Percentiles rank a stretch among this genome's conserved stretches.
phyloP scores from a whole-genome alignment of 2,329 filamentous ascomycete species.

The Phialophora expanda region DNA sequence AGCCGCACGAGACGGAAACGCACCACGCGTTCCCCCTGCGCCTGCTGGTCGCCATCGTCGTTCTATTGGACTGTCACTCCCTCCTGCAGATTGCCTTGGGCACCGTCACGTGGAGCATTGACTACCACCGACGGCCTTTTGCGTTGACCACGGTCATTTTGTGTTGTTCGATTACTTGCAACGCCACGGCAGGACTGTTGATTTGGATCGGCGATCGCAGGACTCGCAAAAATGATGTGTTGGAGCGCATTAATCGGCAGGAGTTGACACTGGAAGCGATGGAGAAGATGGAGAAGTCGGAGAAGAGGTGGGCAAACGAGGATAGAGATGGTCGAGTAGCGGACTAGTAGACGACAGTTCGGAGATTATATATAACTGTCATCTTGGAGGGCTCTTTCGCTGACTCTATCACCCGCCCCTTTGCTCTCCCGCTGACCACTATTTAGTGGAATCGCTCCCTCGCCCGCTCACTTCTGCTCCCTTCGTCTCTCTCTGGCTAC shows the following conservation, averaged over 20 bases:
- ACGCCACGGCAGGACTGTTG: slow-evolving; percentile 15
- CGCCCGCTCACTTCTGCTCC: too few species aligned
- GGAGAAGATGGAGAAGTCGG: slow-evolving; percentile 8
- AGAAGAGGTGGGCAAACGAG: background rate
- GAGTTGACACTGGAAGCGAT: slow-evolving; percentile 18
- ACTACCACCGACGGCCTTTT: slow-evolving; percentile 11
- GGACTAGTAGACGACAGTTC: too few species aligned
- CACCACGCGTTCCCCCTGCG: slow-evolving; percentile 19
- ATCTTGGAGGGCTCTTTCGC: too few species aligned
- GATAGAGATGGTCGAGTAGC: too few species aligned
- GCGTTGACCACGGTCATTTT: slow-evolving; percentile 17
- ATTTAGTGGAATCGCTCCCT: too few species aligned
- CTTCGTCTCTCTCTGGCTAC: too few species aligned
- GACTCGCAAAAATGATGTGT: slow-evolving; percentile 13
- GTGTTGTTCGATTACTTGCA: slow-evolving; percentile 14
- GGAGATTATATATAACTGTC: too few species aligned
- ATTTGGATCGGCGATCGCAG: slow-evolving; percentile 18
- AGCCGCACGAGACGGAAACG: slow-evolving; percentile 18
- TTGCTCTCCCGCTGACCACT: too few species aligned
- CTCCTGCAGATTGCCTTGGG: slow-evolving; percentile 17
- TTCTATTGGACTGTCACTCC: slow-evolving; percentile 15
- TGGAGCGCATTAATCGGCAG: slow-evolving; percentile 17
- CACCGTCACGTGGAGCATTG: slow-evolving; percentile 15
- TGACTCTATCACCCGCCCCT: too few species aligned
- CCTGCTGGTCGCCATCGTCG: slow-evolving; percentile 15